Conservation (phyloP, 441 rosid genomes). For the Mallotus repandus region DNA sequence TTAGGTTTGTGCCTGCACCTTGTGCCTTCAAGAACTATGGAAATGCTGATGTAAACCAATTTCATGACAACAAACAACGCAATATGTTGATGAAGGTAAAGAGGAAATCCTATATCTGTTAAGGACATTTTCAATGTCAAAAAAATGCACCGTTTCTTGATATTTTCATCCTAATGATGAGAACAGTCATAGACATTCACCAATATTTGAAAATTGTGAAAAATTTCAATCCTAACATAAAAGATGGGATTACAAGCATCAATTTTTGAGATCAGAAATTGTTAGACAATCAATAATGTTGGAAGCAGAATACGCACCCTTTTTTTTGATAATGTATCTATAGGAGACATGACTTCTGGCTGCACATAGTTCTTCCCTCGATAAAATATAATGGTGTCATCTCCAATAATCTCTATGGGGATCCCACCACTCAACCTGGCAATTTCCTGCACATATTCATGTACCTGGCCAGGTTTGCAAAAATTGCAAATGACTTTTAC, state of each 20-base stretch:
- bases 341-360: conserved; percentile 91
- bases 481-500: conserved; percentile 87
- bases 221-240: neutral
- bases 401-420: conserved; percentile 67
- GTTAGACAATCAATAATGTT: neutral
- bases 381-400: conserved; percentile 75
- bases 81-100: neutral
- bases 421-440: conserved; percentile 90
- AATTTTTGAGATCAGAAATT: neutral
- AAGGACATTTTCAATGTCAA: neutral
- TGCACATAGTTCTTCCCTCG: conserved; percentile 89
- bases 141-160: neutral
- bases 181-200: neutral
- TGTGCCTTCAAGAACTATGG: no score
- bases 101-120: neutral
- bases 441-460: conserved; percentile 66
- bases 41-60: no score
- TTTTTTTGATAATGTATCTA: conserved; percentile 87
- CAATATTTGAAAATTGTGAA: neutral
- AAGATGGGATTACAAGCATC: neutral
- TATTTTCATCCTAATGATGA: conserved; percentile 4
- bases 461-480: conserved; percentile 76
- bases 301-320: conserved; percentile 38
- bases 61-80: neutral
- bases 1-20: no score